A percentile compares a stretch with the other conserved stretches of the same genome.
Conservation (phyloP, 306 rosid genomes). For the Dicorynia guianensis region DNA sequence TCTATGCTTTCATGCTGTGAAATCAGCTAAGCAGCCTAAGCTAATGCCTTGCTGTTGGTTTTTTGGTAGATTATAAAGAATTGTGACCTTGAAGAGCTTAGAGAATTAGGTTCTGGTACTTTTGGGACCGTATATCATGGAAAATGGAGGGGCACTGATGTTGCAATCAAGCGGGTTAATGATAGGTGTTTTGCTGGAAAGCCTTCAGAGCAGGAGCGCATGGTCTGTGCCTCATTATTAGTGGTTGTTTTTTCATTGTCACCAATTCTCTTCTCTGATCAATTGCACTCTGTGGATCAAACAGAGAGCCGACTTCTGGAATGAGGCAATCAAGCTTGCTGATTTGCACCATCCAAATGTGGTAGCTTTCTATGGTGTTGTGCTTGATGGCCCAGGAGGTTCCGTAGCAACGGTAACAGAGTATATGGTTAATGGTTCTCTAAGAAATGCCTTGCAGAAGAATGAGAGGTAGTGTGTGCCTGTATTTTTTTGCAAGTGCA, state of each 20-base stretch:
- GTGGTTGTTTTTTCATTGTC: constrained; percentile 29
- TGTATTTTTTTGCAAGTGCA: constrained; percentile 18
- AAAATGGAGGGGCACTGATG: constrained; percentile 96
- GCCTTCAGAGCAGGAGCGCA: constrained; percentile 89
- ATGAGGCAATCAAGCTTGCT: constrained; percentile 95
- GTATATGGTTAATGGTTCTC: constrained; percentile 93
- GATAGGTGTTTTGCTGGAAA: constrained; percentile 95
- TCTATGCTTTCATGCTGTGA: constrained; percentile 35
- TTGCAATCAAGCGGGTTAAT: constrained; percentile 90
- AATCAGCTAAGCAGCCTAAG: constrained; percentile 18
- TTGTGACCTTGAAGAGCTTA: constrained; percentile 81
- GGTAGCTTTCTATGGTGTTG: constrained; percentile 92
- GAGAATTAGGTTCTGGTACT: constrained; percentile 57
- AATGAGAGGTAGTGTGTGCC: constrained; percentile 67
- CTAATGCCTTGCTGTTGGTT: constrained; percentile 26
- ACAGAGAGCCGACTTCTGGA: constrained; percentile 96
- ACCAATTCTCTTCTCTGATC: constrained; percentile 18
- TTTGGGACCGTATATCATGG: constrained; percentile 88
- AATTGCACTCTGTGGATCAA: too few species aligned
- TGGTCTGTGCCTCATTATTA: constrained; percentile 58
- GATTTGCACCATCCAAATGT: constrained; percentile 98
- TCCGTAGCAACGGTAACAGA: constrained; percentile 96
- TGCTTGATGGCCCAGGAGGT: constrained; percentile 90
- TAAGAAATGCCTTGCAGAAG: constrained; percentile 83
- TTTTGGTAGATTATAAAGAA: constrained; percentile 74